Base-by-base conservation (phyloP, 352 stramenopile species). In the Phytophthora constricta region DNA sequence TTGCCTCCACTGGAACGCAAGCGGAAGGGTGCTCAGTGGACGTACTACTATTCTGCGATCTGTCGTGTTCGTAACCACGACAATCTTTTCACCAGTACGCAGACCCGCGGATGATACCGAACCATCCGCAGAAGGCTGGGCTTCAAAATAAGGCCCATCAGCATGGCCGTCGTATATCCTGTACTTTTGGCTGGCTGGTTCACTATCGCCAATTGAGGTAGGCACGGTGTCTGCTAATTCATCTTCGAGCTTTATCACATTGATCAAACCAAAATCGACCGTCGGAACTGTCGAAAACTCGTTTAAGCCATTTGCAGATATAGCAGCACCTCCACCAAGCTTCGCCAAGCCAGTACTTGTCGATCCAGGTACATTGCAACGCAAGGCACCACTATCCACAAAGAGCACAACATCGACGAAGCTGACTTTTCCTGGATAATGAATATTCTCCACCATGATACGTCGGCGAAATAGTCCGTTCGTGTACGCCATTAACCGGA, bases 401-500 rank as follows among this genome's bases (percentile, higher is more conserved):
- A 96, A 96, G 2, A 96, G 76, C 17, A 86, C 71, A 4, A 96
- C 69, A 41, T 96, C 87, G 11, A 96, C 77, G 7, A 76, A 82
- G 53, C 68, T 94, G 48, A 93, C 76, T 68, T 92, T 93, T 5
- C 84, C 86, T 14, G 84, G 84, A 58, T 94, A 95, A 43, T 95
- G 75, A 28, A 89, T 77, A 46, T 95, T 96, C 61, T 96, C 87
- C 22, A 96, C 78, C 43, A 95, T 65, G 37, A 96, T 91, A 13
- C 87, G 85, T 23, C 87, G 75, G 27, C 86, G 80, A 61, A 95
- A 96, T 19, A 95, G 72, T 11, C 89, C 89, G 41, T 89, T 87
- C 42, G 76, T 87, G 27, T 84, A 84, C 10, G 89, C 83, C 46
- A 83, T 83, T 11, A 96, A 64, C 11, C 65, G 66, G 51, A 96